Percentiles rank a stretch among this genome's conserved stretches.
These are phyloP conservation scores for Calocera viscosa DNA, from an alignment of 768 basidiomycete genomes.

Conservation along the genomic window DNA sequence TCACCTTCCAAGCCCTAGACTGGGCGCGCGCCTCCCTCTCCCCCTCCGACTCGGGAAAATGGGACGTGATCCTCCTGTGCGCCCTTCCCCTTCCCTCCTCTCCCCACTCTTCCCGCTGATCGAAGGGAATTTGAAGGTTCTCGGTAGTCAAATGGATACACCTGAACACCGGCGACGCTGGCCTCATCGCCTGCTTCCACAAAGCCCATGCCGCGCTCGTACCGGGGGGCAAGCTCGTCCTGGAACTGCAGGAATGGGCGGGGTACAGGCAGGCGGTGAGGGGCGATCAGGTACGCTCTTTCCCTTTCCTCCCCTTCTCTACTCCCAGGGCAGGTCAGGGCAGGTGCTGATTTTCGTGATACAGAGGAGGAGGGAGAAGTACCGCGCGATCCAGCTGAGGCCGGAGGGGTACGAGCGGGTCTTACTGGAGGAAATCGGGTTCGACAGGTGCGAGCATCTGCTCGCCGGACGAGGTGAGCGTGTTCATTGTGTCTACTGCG, in stretches of 20 bases:
- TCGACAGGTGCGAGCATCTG: conserved; percentile 37
- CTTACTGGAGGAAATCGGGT: conserved; percentile 50
- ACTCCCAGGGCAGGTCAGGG: not conserved
- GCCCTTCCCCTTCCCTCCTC: conserved; percentile 20
- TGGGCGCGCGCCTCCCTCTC: conserved; percentile 48
- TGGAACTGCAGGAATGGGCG: conserved; percentile 80
- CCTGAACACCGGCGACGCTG: conserved; percentile 65
- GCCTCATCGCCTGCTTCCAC: conserved; percentile 52
- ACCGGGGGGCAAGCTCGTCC: conserved; percentile 48
- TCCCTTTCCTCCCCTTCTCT: not conserved
- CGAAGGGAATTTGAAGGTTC: conserved; percentile 37
- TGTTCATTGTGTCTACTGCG: conserved; percentile 16
- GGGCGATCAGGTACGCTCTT: conserved; percentile 41
- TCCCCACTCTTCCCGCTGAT: conserved; percentile 9
- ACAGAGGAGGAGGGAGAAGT: conserved; percentile 49
- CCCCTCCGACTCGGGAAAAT: conserved; percentile 39
- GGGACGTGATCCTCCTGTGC: conserved; percentile 72
- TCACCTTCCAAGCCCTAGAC: conserved; percentile 57
- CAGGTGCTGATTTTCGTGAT: not conserved
- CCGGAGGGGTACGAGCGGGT: conserved; percentile 47
- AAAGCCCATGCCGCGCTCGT: conserved; percentile 45
- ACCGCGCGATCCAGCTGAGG: conserved; percentile 41
- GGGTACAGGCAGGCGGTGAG: conserved; percentile 67
- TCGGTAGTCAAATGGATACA: conserved; percentile 91
- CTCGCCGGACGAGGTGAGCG: conserved; percentile 52